phyloP scores from a whole-genome alignment of 23 red algal genomes.

The Agarophyton chilense region DNA sequence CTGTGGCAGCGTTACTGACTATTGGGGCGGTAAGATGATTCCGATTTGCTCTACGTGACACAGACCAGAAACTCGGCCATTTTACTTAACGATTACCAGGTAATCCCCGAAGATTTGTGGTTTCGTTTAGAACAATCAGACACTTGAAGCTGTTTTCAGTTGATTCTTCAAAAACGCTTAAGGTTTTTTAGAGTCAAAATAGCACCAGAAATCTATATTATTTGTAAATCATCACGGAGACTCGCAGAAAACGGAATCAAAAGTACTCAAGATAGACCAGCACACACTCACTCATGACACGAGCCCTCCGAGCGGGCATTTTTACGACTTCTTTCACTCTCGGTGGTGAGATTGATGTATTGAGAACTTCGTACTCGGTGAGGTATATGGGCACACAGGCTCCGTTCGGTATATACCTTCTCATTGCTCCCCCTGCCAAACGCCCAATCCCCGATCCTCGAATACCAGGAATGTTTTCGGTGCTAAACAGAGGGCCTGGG shows the following conservation, averaged over 20 bases:
- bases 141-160: too few species aligned
- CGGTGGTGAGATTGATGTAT: constrained; percentile 11
- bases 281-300: background rate
- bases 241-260: background rate
- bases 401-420: background rate
- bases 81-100: too few species aligned
- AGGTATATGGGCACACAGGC: background rate
- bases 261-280: constrained; percentile 2
- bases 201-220: too few species aligned
- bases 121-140: too few species aligned
- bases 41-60: too few species aligned
- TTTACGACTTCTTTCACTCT: background rate
- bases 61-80: too few species aligned
- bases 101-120: too few species aligned
- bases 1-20: too few species aligned
- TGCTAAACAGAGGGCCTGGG: background rate
- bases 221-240: too few species aligned
- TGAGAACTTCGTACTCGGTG: constrained; percentile 9
- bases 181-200: too few species aligned
- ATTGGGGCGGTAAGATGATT: too few species aligned
- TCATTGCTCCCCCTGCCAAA: background rate
- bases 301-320: background rate
- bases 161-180: too few species aligned
- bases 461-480: background rate
- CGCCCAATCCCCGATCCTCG: background rate